Conservation (phyloP, 495 filamentous ascomycete species). For the Emericellopsis terricola region DNA sequence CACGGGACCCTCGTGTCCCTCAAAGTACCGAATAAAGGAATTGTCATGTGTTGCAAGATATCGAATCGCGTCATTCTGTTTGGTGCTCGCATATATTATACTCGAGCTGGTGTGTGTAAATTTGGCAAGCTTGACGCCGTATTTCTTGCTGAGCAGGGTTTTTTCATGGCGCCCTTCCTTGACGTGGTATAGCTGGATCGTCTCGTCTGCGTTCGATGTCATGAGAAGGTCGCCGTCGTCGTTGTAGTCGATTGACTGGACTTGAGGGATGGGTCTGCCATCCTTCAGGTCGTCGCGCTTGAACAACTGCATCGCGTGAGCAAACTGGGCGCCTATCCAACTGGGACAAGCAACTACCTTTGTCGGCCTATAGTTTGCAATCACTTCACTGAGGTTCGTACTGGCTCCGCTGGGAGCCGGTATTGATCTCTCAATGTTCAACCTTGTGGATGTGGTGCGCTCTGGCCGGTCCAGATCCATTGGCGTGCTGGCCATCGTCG, state of each 20-base stretch:
- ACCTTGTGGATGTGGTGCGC: slow-evolving; percentile 13
- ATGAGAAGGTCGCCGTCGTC: slow-evolving; percentile 82
- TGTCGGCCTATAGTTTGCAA: slow-evolving; percentile 28
- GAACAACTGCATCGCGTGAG: slow-evolving; percentile 18
- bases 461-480: slow-evolving; percentile 32
- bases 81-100: slow-evolving; percentile 90
- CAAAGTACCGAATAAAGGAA: slow-evolving; percentile 85
- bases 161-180: slow-evolving; percentile 78
- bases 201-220: slow-evolving; percentile 76
- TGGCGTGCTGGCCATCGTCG: slow-evolving; percentile 29
- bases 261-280: slow-evolving; percentile 17
- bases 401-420: slow-evolving; percentile 16
- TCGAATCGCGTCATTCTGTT: slow-evolving; percentile 79
- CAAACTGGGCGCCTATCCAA: too few relatives aligned
- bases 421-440: slow-evolving; percentile 21
- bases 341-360: slow-evolving; percentile 19
- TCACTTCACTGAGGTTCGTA: slow-evolving; percentile 25
- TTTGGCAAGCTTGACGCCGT: slow-evolving; percentile 79
- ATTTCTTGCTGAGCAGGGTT: slow-evolving; percentile 76
- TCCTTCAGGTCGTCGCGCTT: slow-evolving; percentile 24
- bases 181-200: slow-evolving; percentile 84
- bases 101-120: slow-evolving; percentile 80
- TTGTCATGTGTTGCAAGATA: slow-evolving; percentile 92
- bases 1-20: slow-evolving; percentile 67
- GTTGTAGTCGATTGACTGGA: slow-evolving; percentile 80